phyloP scores from a whole-genome alignment of 2,329 filamentous ascomycete species.

The Berkeleyomyces basicola region DNA sequence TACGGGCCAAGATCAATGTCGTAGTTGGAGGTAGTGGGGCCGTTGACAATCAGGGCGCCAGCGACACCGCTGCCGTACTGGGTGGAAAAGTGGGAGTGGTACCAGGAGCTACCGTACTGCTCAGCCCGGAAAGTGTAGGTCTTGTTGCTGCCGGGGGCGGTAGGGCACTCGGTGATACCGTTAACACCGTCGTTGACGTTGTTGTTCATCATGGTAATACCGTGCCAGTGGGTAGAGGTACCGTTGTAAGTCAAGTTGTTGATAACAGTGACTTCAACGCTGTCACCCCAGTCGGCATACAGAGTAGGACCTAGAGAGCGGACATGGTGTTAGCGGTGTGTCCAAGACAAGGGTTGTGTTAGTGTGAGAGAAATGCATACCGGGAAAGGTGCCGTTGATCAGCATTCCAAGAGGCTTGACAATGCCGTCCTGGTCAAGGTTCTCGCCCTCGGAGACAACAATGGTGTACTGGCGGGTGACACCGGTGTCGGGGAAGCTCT shows the following conservation, averaged over 20 bases:
- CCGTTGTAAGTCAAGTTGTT: conserved; percentile 41
- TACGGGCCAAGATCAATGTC: conserved; percentile 44
- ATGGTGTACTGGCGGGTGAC: conserved; percentile 15
- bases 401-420: conserved; percentile 17
- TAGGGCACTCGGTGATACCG: conserved; percentile 27
- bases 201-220: conserved; percentile 27
- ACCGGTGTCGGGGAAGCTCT: conserved; percentile 21
- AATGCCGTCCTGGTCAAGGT: conserved; percentile 14
- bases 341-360: neutral
- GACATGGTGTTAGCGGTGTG: neutral
- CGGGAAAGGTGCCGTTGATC: conserved; percentile 16
- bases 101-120: conserved; percentile 24
- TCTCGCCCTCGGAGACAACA: conserved; percentile 13
- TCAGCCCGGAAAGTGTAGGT: conserved; percentile 24
- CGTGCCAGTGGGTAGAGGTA: conserved; percentile 34
- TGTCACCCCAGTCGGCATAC: conserved; percentile 30
- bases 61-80: conserved; percentile 43
- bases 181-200: conserved; percentile 32
- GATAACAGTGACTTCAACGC: conserved; percentile 41
- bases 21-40: conserved; percentile 27
- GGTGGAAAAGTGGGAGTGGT: conserved; percentile 40
- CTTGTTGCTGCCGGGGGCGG: conserved; percentile 21
- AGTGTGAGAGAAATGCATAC: conserved; percentile 5
- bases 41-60: conserved; percentile 46
- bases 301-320: conserved; percentile 11